Base-by-base conservation (phyloP, 495 filamentous ascomycete species). In the Filosporella fistucella region DNA sequence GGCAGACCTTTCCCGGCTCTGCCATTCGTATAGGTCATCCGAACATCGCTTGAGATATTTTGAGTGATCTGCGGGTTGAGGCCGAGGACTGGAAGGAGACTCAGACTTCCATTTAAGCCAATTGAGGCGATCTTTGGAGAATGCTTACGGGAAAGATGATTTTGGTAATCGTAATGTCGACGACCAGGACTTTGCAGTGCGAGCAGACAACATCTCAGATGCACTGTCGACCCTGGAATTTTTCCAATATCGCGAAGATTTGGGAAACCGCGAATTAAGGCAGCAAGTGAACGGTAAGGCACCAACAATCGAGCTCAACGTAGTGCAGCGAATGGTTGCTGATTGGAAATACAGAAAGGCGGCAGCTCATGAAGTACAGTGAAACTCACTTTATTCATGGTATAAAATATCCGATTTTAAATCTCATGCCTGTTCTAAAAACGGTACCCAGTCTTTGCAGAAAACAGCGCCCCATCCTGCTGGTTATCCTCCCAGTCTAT, bases 21-120 rank as follows among this genome's bases (percentile, higher is more conserved):
- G 94, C 90, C 89, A 95, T 52, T 77, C 67, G 70, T 97, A 97
- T 9, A 96, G 76, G 24, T 87, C 78, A 69, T 95, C 88, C 65
- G 91, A 84, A 68, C 85, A 94, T 77, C 74, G 72, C 54, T 80
- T 69, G 24, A 93, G 74, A 61, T 89, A 88, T 65, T 78, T 77
- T 16, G 75, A 52, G 50, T 71, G 76, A 50, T 80, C 74, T 51
- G 66, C 62, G 33, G 63, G 56, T 24, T 68, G 58, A 30, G 72
- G 70, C 42, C 76, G 75, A 18, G 75, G 68, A 26, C 59, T 62
- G 25, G 6, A 36, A 37, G 11, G 1, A 38, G 13, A 24, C 17
- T 55, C 24, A 55, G 38, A 18, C 24, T 14, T 43, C 21, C 29
- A 18, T 26, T 33, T n/a, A n/a, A n/a, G n/a, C n/a, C n/a, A n/a